These are phyloP conservation scores for Trypethelium eluteriae DNA, from an alignment of 495 filamentous ascomycete species.

Conservation along the genomic window DNA sequence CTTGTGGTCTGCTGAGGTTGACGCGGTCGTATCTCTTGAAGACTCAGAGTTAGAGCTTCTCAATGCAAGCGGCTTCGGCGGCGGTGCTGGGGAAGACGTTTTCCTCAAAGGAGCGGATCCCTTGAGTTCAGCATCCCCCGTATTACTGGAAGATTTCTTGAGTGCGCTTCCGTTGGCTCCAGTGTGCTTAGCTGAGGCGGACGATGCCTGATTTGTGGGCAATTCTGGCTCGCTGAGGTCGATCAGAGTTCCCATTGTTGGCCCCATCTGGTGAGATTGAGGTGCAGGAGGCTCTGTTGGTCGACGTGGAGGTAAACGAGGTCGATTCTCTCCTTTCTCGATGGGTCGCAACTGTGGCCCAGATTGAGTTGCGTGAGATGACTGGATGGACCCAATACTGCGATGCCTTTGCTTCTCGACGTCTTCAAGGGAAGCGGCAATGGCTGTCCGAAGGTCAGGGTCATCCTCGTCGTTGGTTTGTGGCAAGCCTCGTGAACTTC, in stretches of 20 bases:
- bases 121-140: background rate
- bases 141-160: slow-evolving; percentile 15
- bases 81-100: slow-evolving; percentile 24
- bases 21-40: background rate
- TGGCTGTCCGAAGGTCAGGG: slow-evolving; percentile 33
- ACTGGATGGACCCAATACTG: slow-evolving; percentile 10
- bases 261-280: slow-evolving; percentile 15
- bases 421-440: slow-evolving; percentile 34
- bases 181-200: slow-evolving; percentile 11
- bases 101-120: slow-evolving; percentile 3
- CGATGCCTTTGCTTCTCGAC: slow-evolving; percentile 28
- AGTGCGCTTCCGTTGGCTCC: background rate
- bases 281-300: slow-evolving; percentile 18
- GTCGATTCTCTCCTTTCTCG: slow-evolving; percentile 12
- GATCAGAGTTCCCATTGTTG: slow-evolving; percentile 31
- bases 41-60: slow-evolving; percentile 29
- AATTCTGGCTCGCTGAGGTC: slow-evolving; percentile 28
- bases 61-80: slow-evolving; percentile 32
- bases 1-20: slow-evolving; percentile 12
- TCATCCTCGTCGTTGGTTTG: slow-evolving; percentile 31
- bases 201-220: background rate
- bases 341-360: slow-evolving; percentile 15
- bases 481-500: slow-evolving; percentile 13
- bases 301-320: slow-evolving; percentile 26
- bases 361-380: slow-evolving; percentile 23